Evolutionary conservation across 495 filamentous ascomycete genomes (phyloP).

Genomic region (Aspergillus avenaceus): DNA sequence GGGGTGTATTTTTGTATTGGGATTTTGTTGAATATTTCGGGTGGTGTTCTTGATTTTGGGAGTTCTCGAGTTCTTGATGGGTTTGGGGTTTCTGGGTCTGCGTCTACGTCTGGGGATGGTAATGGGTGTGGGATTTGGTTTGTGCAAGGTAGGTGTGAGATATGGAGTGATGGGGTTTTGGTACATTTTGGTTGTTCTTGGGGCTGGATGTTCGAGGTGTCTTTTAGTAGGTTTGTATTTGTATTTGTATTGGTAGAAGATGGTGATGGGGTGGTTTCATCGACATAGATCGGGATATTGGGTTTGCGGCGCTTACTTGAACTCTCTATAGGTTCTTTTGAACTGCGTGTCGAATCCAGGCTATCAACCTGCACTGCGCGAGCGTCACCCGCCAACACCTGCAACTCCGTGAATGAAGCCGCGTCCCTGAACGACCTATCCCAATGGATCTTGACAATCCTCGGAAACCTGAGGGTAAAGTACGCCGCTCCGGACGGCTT

Average conservation of each 20-base stretch:
- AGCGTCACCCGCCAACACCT: conserved; percentile 48
- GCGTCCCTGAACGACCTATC: conserved; percentile 56
- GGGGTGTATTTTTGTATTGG: background rate
- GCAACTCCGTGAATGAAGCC: conserved; percentile 51
- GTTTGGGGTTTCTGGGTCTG: background rate
- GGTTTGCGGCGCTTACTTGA: background rate
- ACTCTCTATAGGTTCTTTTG: background rate
- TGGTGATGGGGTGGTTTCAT: conserved; percentile 6
- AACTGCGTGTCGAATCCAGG: no score
- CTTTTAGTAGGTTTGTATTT: conserved; percentile 12
- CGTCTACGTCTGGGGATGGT: no score
- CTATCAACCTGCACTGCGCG: no score
- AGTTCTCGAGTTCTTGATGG: background rate
- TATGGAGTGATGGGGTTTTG: background rate
- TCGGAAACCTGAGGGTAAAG: conserved; percentile 61
- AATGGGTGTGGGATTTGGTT: background rate
- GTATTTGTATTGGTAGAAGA: background rate
- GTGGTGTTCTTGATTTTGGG: background rate
- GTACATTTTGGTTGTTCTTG: background rate
- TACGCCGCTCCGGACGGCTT: conserved; percentile 53
- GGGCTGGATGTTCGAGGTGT: conserved; percentile 22
- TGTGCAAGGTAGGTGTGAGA: background rate
- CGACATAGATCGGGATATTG: conserved; percentile 20
- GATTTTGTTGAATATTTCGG: background rate
- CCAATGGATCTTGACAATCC: conserved; percentile 57